phyloP scores from a whole-genome alignment of 345 rosid species.

The Eucalyptus guilfoylei region DNA sequence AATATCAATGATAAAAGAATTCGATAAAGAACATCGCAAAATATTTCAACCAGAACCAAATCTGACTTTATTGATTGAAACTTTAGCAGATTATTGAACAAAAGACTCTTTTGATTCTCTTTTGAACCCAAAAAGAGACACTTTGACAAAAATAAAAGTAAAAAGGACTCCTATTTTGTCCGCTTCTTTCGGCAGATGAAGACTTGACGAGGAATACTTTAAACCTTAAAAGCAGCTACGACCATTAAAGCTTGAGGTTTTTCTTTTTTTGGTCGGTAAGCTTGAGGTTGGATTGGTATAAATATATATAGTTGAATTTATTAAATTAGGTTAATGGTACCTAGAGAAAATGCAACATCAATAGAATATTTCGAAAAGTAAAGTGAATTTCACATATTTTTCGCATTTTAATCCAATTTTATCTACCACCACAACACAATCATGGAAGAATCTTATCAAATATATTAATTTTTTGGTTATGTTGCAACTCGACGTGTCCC shows the following conservation, averaged over 20 bases:
- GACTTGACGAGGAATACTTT: background rate
- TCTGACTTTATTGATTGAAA: background rate
- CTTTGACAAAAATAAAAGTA: background rate
- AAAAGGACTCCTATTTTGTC: background rate
- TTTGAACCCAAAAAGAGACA: background rate
- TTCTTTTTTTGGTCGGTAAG: too few species aligned
- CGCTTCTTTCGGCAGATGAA: background rate
- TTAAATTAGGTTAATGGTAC: background rate
- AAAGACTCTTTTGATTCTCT: background rate
- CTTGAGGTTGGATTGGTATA: background rate
- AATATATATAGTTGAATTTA: background rate
- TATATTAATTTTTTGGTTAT: background rate
- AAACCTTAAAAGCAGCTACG: background rate
- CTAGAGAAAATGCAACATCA: background rate
- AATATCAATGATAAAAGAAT: background rate
- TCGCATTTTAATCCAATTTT: background rate
- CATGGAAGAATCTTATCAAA: background rate
- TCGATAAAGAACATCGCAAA: background rate
- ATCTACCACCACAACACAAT: background rate
- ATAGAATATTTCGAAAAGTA: background rate
- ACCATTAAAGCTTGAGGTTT: background rate
- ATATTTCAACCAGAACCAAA: background rate
- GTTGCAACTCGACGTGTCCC: background rate
- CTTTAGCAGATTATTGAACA: background rate
- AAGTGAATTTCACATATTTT: background rate